Base-by-base conservation (phyloP, 2,329 filamentous ascomycete species). In the Trichoderma polysporum region DNA sequence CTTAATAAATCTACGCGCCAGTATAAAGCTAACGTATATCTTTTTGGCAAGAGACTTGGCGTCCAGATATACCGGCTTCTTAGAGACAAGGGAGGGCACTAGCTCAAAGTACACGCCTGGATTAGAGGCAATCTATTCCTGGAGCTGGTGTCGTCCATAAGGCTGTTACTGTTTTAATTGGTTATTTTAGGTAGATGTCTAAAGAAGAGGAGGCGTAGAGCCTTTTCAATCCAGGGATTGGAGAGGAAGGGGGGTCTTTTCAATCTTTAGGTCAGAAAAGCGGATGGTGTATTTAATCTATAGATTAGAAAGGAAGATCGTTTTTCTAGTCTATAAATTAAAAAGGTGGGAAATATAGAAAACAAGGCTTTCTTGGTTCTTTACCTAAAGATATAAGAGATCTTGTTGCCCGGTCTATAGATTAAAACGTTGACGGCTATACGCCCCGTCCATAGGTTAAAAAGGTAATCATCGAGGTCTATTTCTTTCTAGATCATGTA, bases 41-140 rank as follows among this genome's bases (percentile, higher is more conserved):
- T 7, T 79, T n/a, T n/a, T n/a, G 85, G 83, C 66, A 78, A 77
- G 41, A 81, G 79, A 57, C 72, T 83, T 15, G 84, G 85, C 8
- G 87, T 93, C 0, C 91, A 91, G 0, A 85, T 94, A 54, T 89
- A 92, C 72, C 86, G 92, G 70, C 81, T 94, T 0, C 83, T 94
- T 0, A 91, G 91, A 4, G 91, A 91, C 4, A 92, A 91, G 67
- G 85, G 93, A 1, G 83, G 91, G 53, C 81, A 88, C 70, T 89
- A 88, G 72, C 78, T 92, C 15, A 87, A 87, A 69, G 90, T 93
- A 0, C 93, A 93, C 73, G 88, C 88, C 15, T 93, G 91, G 90
- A 93, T 93, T 67, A 91, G 90, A 3, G 91, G 91, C 3, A 90
- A 93, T 71, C 80, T 22, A 45, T 1, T 45, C 7, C 9, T 19